phyloP scores from a whole-genome alignment of 225 moss, liverwort and hornwort genomes.

The Takakia lepidozioides region DNA sequence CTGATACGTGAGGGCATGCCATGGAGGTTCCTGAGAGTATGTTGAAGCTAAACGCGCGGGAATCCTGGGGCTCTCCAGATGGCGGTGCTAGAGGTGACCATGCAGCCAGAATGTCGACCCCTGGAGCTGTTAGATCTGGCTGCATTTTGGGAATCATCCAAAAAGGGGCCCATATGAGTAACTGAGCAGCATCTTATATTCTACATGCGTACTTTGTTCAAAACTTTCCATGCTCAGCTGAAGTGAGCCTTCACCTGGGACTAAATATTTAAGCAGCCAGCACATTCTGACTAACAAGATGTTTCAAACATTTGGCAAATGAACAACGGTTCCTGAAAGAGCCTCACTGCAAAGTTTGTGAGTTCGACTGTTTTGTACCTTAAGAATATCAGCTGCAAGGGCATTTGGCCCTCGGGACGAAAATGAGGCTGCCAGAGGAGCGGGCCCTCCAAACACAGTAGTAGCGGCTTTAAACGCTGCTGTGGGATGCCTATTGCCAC shows the following conservation, averaged over 20 bases:
- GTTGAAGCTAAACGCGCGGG: not conserved
- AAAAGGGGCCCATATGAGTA: no score
- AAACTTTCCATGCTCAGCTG: not conserved
- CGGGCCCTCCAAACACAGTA: not conserved
- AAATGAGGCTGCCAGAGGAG: conserved; percentile 11
- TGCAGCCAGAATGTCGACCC: conserved; percentile 2
- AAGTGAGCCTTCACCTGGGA: not conserved
- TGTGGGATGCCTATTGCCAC: not conserved
- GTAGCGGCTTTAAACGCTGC: not conserved
- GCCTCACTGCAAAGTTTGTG: not conserved
- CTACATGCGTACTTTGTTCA: not conserved
- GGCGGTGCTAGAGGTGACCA: conserved; percentile 1
- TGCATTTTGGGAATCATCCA: not conserved
- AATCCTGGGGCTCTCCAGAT: not conserved
- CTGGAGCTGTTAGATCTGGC: conserved; percentile 2
- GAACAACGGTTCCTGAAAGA: not conserved
- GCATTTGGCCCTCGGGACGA: conserved; percentile 57
- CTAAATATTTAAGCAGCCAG: not conserved
- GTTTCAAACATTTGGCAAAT: no score
- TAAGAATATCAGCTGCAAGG: conserved; percentile 30
- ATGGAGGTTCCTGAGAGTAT: conserved; percentile 1
- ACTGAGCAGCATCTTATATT: not conserved
- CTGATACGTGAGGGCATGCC: conserved; percentile 1
- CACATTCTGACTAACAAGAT: not conserved
- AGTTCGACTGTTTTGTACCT: conserved; percentile 8